These are phyloP conservation scores for Pseudogymnoascus sp. DNA, from an alignment of 2,329 filamentous ascomycete species.

Conservation along the genomic window DNA sequence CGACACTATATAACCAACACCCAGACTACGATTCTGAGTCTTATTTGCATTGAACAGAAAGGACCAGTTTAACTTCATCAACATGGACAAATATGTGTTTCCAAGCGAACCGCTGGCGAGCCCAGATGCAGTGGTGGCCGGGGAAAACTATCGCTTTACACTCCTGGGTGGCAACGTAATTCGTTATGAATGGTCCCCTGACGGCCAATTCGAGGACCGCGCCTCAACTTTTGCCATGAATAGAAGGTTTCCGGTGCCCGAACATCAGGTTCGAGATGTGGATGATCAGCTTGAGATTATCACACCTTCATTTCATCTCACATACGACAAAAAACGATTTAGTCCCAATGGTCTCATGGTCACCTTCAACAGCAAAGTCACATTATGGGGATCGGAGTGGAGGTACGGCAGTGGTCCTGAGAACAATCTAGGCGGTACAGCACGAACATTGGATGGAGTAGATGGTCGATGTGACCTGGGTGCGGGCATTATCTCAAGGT, in stretches of 20 bases:
- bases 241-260: slow-evolving; percentile 39
- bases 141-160: slow-evolving; percentile 50
- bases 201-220: slow-evolving; percentile 54
- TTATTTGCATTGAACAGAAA: neutral
- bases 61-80: neutral
- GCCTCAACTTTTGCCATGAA: slow-evolving; percentile 55
- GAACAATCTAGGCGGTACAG: slow-evolving; percentile 38
- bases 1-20: neutral
- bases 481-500: slow-evolving; percentile 42
- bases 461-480: slow-evolving; percentile 45
- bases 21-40: neutral
- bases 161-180: slow-evolving; percentile 48
- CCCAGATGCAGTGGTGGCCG: slow-evolving; percentile 37
- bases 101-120: slow-evolving; percentile 38
- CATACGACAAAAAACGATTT: slow-evolving; percentile 52
- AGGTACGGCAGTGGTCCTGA: slow-evolving; percentile 40
- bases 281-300: slow-evolving; percentile 45
- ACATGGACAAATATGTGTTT: slow-evolving; percentile 19
- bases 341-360: slow-evolving; percentile 39
- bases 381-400: slow-evolving; percentile 39
- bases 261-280: slow-evolving; percentile 38
- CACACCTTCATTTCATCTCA: slow-evolving; percentile 46
- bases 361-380: slow-evolving; percentile 36
- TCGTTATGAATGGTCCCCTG: slow-evolving; percentile 54
- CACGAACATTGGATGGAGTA: slow-evolving; percentile 46